Evolutionary conservation across 495 filamentous ascomycete species (phyloP).

Genomic region (Aspergillus panamensis): DNA sequence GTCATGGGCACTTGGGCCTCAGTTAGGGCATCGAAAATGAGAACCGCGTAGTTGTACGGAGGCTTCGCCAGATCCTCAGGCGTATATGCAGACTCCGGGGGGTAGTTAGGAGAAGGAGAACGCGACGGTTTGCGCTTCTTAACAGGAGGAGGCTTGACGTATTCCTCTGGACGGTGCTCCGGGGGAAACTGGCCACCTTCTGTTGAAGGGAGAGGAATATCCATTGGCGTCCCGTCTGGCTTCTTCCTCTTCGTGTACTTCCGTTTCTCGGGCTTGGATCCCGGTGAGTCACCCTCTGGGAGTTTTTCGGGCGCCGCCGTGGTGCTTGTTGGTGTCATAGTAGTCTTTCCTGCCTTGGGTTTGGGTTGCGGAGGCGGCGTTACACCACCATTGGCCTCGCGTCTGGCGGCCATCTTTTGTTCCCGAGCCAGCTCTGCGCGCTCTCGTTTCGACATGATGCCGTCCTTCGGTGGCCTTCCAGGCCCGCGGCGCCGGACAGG

Average conservation of each 20-base stretch:
- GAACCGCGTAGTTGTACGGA: slow-evolving; percentile 77
- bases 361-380: slow-evolving; percentile 48
- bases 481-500: slow-evolving; percentile 73
- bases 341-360: slow-evolving; percentile 58
- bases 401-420: slow-evolving; percentile 49
- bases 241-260: slow-evolving; percentile 76
- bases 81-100: slow-evolving; percentile 71
- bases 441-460: slow-evolving; percentile 87
- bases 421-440: slow-evolving; percentile 63
- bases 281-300: slow-evolving; percentile 51
- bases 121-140: slow-evolving; percentile 57
- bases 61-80: slow-evolving; percentile 84
- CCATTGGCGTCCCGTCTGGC: slow-evolving; percentile 46
- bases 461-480: slow-evolving; percentile 86
- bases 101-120: slow-evolving; percentile 68
- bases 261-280: slow-evolving; percentile 63
- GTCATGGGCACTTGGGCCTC: slow-evolving; percentile 70
- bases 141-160: slow-evolving; percentile 44
- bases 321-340: slow-evolving; percentile 11
- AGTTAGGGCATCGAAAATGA: slow-evolving; percentile 85
- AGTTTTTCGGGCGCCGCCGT: slow-evolving; percentile 32
- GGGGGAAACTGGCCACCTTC: slow-evolving; percentile 45
- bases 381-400: slow-evolving; percentile 44
- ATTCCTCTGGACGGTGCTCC: slow-evolving; percentile 43
- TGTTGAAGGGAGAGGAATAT: slow-evolving; percentile 42